Base-by-base conservation (phyloP, 2,329 filamentous ascomycete genomes). In the Pleomassaria siparia region DNA sequence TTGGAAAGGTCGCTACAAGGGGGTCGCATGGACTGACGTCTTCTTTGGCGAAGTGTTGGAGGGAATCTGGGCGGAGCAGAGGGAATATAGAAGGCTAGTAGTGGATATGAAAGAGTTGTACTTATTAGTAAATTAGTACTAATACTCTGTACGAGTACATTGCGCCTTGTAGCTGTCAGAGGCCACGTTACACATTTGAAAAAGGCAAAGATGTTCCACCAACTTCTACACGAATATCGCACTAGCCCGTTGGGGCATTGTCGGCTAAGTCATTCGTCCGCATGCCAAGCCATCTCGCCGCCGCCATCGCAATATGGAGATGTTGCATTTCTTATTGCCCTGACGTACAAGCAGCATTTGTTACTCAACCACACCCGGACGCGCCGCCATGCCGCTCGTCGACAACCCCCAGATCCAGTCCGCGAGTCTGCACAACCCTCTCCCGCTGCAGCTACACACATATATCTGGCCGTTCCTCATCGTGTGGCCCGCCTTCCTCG, bases 391-490 rank as follows among this genome's bases (percentile, higher is more conserved):
- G 67, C 85, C 86, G 71, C 87, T 99, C 73, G 91, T 97, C 72
- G 89, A 95, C 76, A 92, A 90, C 74, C 75, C 86, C 60, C 89
- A 96, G 80, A 95, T 99, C 72, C 83, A 88, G 78, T 81, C 85
- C 70, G 88, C 94, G 56, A 87, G 90, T 70, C 82, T 99, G 60
- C 86, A 96, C 73, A 91, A 90, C 64, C 91, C 92, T 54, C 82
- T 96, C 55, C 85, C 91, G 26, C 74, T 87, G 55, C 83, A 87
- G 66, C 78, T 95, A 51, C 92, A 96, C 72, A 77, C 89, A 60
- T 99, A 99, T 70, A 75, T 96, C 61, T 96, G 90, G 89, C 94
- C 94, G 0, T 99, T 96, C 67, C 77, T 86, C 50, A 85, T 96
- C 59, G 78, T 91, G 64, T 99, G 95, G 91, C 94, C 95, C 43